Conservation (phyloP, 2,329 filamentous ascomycete genomes). For the Aspergillus ochraceoroseus region DNA sequence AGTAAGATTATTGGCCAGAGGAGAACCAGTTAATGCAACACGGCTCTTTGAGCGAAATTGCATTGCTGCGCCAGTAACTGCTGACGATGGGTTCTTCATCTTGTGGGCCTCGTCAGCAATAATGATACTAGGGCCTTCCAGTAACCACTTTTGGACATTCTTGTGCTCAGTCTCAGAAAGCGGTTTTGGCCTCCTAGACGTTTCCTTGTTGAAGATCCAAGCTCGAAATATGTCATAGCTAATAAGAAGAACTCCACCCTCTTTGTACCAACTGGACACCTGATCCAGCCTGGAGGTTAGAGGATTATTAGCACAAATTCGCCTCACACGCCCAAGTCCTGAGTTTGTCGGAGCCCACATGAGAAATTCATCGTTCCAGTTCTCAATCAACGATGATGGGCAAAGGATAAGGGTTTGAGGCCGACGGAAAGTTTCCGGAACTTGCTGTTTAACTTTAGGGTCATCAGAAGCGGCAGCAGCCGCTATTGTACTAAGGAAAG, state of each 20-base stretch:
- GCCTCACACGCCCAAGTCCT: conserved; percentile 54
- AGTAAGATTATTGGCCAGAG: conserved; percentile 73
- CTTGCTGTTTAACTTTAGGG: conserved; percentile 55
- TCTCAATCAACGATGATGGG: conserved; percentile 68
- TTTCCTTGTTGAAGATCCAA: conserved; percentile 38
- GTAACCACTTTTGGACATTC: conserved; percentile 48
- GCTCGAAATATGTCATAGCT: conserved; percentile 66
- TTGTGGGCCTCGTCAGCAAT: conserved; percentile 80
- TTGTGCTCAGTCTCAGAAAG: conserved; percentile 39
- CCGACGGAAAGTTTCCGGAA: conserved; percentile 60
- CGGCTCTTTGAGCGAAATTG: conserved; percentile 63
- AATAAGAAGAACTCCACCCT: conserved; percentile 70
- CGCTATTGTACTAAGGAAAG: conserved; percentile 69
- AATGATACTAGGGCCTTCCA: conserved; percentile 63
- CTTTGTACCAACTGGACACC: conserved; percentile 56
- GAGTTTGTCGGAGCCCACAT: conserved; percentile 59
- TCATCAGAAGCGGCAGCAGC: conserved; percentile 60
- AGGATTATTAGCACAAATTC: conserved; percentile 47
- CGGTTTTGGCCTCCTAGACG: conserved; percentile 21
- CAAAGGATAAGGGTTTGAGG: conserved; percentile 69
- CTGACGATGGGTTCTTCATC: conserved; percentile 62
- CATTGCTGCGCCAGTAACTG: conserved; percentile 51
- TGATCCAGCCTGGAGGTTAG: conserved; percentile 40
- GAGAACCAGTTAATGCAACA: conserved; percentile 82
- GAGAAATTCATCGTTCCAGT: conserved; percentile 74